Conservation (phyloP, 2,329 filamentous ascomycete genomes). For the Chaetomiaceae sp. region DNA sequence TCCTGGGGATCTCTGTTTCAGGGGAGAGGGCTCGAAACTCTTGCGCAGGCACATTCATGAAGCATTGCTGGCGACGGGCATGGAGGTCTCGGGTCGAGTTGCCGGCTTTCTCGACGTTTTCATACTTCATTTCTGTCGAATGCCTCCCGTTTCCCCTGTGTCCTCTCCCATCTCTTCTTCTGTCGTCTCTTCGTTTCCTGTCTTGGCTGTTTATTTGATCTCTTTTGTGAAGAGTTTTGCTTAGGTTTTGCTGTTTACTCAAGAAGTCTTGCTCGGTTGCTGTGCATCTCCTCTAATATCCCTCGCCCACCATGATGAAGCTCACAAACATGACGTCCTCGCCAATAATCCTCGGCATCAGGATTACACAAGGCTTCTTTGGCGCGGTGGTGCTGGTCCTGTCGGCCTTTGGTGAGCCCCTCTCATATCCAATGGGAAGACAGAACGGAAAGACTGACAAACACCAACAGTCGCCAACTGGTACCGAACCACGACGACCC, state of each 20-base stretch:
- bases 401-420: slow-evolving; percentile 43
- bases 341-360: slow-evolving; percentile 39
- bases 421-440: neutral
- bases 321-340: slow-evolving; percentile 32
- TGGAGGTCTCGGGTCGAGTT: slow-evolving; percentile 8
- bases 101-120: neutral
- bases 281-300: neutral
- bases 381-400: slow-evolving; percentile 44
- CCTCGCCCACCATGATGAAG: neutral
- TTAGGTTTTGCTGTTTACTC: neutral
- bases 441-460: neutral
- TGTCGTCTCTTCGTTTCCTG: slow-evolving; percentile 4
- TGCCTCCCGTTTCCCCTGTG: slow-evolving; percentile 10
- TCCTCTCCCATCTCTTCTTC: slow-evolving; percentile 4
- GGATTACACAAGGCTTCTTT: slow-evolving; percentile 43
- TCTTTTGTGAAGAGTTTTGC: neutral
- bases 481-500: slow-evolving; percentile 53
- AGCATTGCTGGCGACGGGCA: neutral
- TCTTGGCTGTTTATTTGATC: neutral
- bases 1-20: slow-evolving; percentile 19
- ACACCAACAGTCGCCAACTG: slow-evolving; percentile 50
- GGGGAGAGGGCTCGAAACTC: neutral
- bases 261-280: neutral
- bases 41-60: neutral
- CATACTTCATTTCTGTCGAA: slow-evolving; percentile 3